Evolutionary conservation across 2,329 filamentous ascomycete genomes (phyloP).

Genomic region (Colletotrichum euphorbiae): DNA sequence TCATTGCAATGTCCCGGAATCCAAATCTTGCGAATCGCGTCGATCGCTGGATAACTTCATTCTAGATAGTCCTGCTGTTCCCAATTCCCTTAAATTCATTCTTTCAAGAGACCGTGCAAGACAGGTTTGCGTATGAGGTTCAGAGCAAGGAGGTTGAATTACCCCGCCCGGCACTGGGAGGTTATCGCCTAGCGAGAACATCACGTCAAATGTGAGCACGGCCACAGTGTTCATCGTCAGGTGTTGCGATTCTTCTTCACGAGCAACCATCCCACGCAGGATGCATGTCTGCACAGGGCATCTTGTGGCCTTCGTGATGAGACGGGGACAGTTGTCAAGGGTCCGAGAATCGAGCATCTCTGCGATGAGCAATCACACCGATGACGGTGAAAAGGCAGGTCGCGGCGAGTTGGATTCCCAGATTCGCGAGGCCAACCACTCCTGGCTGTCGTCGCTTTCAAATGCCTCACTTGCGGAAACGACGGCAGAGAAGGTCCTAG

Average conservation of each 20-base stretch:
- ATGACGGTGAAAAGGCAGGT: neutral
- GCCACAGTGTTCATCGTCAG: constrained; percentile 1
- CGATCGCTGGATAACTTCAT: neutral
- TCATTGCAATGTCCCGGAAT: neutral
- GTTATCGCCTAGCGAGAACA: neutral
- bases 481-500: neutral
- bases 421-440: constrained; percentile 3
- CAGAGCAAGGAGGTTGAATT: neutral
- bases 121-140: neutral
- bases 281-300: neutral
- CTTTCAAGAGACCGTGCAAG: neutral
- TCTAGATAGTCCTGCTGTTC: constrained; percentile 10
- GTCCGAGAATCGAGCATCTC: neutral
- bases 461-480: neutral
- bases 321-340: neutral
- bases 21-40: neutral
- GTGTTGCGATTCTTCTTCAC: neutral
- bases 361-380: neutral
- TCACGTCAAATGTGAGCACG: constrained; percentile 6
- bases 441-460: neutral
- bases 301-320: neutral
- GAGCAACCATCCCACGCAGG: neutral
- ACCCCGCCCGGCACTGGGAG: neutral
- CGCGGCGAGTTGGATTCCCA: neutral
- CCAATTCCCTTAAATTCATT: neutral